These are phyloP conservation scores for Parascedosporium putredinis DNA, from an alignment of 2,329 filamentous ascomycete species.

Conservation along the genomic window DNA sequence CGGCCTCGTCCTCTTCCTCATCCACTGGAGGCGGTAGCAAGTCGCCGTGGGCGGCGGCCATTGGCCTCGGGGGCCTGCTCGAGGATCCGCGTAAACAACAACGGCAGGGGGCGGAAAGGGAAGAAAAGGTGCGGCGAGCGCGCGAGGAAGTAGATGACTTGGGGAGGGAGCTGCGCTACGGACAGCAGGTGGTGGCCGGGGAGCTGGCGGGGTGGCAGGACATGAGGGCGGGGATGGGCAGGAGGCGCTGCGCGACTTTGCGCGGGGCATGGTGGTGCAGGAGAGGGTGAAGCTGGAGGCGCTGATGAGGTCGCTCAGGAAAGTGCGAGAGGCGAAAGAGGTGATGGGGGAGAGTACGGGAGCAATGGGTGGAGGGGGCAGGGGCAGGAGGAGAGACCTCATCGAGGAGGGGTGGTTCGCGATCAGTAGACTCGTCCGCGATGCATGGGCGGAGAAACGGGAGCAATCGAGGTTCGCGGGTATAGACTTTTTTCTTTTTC, in stretches of 20 bases:
- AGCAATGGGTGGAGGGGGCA: background rate
- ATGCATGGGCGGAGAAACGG: slow-evolving; percentile 2
- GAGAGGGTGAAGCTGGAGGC: slow-evolving; percentile 73
- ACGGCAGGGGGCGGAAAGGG: slow-evolving; percentile 72
- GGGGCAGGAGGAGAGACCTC: background rate
- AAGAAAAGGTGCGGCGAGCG: slow-evolving; percentile 63
- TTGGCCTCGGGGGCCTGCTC: slow-evolving; percentile 49
- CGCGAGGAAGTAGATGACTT: slow-evolving; percentile 62
- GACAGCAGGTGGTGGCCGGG: slow-evolving; percentile 82
- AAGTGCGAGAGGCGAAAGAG: slow-evolving; percentile 28
- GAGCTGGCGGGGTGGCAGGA: slow-evolving; percentile 94
- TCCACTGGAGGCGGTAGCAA: too few species aligned
- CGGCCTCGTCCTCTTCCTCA: background rate
- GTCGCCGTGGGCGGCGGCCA: slow-evolving; percentile 68
- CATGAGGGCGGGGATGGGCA: slow-evolving; percentile 67
- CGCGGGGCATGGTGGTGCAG: slow-evolving; percentile 64
- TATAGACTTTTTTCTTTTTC: background rate
- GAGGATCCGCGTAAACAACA: slow-evolving; percentile 80
- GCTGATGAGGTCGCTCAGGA: slow-evolving; percentile 68
- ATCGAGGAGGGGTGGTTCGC: background rate
- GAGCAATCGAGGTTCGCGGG: background rate
- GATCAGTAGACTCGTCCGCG: background rate
- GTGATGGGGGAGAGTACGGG: background rate
- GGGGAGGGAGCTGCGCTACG: slow-evolving; percentile 77
- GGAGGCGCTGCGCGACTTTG: slow-evolving; percentile 68